These are phyloP conservation scores for Tanacetum coccineum DNA, from an alignment of 129 eudicot species.

Conservation along the genomic window DNA sequence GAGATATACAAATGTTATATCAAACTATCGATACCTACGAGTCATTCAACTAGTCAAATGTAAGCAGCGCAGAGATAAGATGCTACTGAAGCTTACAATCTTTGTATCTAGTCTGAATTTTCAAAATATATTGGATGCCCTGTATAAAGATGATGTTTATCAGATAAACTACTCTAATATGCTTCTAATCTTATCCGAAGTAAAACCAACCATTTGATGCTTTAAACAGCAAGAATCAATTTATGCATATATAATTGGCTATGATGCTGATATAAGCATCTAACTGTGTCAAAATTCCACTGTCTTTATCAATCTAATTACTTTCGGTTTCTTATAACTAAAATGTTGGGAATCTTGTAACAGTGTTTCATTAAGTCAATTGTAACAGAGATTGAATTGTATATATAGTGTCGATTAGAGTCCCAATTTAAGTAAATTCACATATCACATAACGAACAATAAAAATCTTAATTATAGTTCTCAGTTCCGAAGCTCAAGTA, in stretches of 20 bases:
- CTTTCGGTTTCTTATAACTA: conserved; percentile 21
- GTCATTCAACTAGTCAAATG: conserved; percentile 21
- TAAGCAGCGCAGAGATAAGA: conserved; percentile 11
- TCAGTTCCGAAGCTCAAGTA: conserved; percentile 7
- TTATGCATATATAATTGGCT: conserved; percentile 27
- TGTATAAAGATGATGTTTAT: conserved; percentile 17
- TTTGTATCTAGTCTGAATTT: conserved; percentile 22
- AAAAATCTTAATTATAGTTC: background rate
- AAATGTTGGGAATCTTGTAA: conserved; percentile 31
- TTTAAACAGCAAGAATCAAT: conserved; percentile 29
- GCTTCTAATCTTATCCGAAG: conserved; percentile 20
- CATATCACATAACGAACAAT: background rate
- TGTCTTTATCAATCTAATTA: conserved; percentile 17
- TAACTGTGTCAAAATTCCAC: conserved; percentile 25
- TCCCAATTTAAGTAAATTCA: conserved; percentile 3
- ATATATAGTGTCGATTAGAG: background rate
- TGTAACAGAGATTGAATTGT: background rate
- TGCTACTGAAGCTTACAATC: conserved; percentile 1
- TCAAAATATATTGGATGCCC: background rate
- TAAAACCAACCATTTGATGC: conserved; percentile 29
- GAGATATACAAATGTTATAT: too few species aligned
- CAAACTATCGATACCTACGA: background rate
- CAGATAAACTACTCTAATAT: conserved; percentile 24
- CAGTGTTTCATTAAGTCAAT: background rate
- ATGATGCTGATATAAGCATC: conserved; percentile 36